Evolutionary conservation across 352 stramenopile genomes (phyloP), one percentile per base, ranked within the genome.

Genomic region (Phytophthora nicotianae): DNA sequence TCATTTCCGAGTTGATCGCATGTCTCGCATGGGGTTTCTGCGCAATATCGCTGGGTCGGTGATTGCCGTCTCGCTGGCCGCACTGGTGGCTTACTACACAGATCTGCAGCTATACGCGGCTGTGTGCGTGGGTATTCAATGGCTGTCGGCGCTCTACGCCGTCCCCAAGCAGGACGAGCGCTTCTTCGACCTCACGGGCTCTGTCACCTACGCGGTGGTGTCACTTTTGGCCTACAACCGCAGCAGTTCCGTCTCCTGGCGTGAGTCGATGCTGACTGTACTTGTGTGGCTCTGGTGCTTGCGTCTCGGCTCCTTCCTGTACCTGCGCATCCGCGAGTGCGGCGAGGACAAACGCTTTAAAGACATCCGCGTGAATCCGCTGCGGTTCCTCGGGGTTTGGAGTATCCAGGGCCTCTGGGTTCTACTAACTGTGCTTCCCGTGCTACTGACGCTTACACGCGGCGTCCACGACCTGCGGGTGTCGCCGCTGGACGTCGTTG

Each of bases 341-440:
- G 83, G 83, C 38, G 70, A 88, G 38, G 88, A 96, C 68, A 86
- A 73, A 32, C 85, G 88, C 37, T 96, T 96, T 53, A 53, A 67
- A 8, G 63, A 82, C 9, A 93, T 96, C 50, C 73, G 77, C 38
- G 61, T 42, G 42, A 86, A 91, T 46, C 68, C 83, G 13, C 40
- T 90, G 50, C 72, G 63, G 19, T 96, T 96, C 66, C 70, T 96
- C 23, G 75, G 65, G 0, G 82, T 89, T 16, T 96, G 87, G 87
- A 91, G 57, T 38, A 77, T 96, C 37, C 87, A 96, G 60, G 84
- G 83, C 6, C 76, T 96, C 17, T 96, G 87, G 88, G 83, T 89
- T 0, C 71, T 96, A 24, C 53, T 92, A 23, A 96, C 88, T 7
- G 59, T 77, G 33, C 68, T 96, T 5, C 75, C 87, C 0, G 78